A percentile compares a stretch with the other conserved stretches of the same genome.
Evolutionary conservation across 2,329 filamentous ascomycete species (phyloP).

Genomic region (Metarhizium sp.): DNA sequence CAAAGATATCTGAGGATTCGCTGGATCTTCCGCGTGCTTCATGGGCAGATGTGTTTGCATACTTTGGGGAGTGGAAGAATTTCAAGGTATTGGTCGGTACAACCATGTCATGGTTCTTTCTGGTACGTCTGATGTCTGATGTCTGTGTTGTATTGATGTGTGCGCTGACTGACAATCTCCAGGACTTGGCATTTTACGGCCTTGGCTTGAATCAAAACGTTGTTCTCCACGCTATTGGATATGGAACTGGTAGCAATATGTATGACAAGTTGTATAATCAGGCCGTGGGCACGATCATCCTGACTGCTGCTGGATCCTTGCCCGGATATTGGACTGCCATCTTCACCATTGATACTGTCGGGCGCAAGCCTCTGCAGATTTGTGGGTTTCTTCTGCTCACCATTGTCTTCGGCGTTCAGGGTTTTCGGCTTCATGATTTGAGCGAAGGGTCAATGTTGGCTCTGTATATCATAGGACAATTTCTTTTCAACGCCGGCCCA

Average conservation of each 20-base stretch:
- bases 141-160: background rate
- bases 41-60: constrained; percentile 55
- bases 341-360: constrained; percentile 62
- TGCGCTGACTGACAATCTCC: constrained; percentile 7
- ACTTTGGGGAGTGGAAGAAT: constrained; percentile 63
- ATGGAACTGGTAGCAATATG: constrained; percentile 50
- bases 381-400: constrained; percentile 53
- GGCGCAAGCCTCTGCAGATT: constrained; percentile 68
- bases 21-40: constrained; percentile 60
- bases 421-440: constrained; percentile 47
- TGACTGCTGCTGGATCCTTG: constrained; percentile 67
- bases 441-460: constrained; percentile 40
- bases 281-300: constrained; percentile 67
- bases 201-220: constrained; percentile 68
- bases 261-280: constrained; percentile 63
- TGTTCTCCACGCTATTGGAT: constrained; percentile 65
- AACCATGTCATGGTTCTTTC: constrained; percentile 72
- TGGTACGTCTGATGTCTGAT: constrained; percentile 30
- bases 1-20: constrained; percentile 40
- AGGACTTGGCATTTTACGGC: constrained; percentile 61
- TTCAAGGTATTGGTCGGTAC: constrained; percentile 65
- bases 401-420: constrained; percentile 51
- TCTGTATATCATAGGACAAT: constrained; percentile 55
- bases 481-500: constrained; percentile 58
- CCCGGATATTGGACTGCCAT: constrained; percentile 76